A percentile compares a stretch with the other conserved stretches of the same genome.
Conservation (phyloP, 495 filamentous ascomycete species). For the Mytilinidion resinicola region DNA sequence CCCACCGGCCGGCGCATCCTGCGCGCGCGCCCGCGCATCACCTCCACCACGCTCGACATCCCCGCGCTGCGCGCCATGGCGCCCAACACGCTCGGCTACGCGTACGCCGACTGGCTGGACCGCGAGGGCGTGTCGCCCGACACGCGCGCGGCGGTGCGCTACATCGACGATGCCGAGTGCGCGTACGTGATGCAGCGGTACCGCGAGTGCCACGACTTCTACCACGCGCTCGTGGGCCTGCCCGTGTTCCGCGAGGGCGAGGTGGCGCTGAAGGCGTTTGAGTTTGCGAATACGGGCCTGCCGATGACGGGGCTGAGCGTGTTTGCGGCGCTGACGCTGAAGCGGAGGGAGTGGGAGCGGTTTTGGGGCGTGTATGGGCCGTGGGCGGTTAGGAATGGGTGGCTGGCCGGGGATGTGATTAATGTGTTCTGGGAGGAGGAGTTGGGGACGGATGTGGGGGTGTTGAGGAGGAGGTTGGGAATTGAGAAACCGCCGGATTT, state of each 20-base stretch:
- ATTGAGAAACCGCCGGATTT: conserved; percentile 89
- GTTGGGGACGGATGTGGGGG: conserved; percentile 75
- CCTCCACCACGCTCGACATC: conserved; percentile 66
- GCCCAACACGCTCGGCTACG: conserved; percentile 68
- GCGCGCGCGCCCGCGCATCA: conserved; percentile 81
- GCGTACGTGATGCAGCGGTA: conserved; percentile 99
- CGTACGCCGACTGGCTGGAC: conserved; percentile 84
- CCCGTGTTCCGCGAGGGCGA: conserved; percentile 92
- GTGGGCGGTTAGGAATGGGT: conserved; percentile 83
- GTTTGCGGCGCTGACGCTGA: conserved; percentile 63
- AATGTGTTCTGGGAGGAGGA: conserved; percentile 99
- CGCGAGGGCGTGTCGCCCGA: conserved; percentile 88
- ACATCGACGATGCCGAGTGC: conserved; percentile 90
- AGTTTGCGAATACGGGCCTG: conserved; percentile 87
- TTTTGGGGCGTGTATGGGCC: conserved; percentile 74
- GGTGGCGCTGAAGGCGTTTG: conserved; percentile 89
- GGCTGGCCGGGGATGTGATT: conserved; percentile 72
- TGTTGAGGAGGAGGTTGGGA: conserved; percentile 62
- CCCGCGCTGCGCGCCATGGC: conserved; percentile 64
- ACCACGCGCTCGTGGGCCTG: conserved; percentile 88
- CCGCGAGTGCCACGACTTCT: conserved; percentile 96
- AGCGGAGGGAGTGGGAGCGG: conserved; percentile 63
- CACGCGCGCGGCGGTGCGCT: conserved; percentile 71
- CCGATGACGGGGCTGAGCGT: conserved; percentile 91
- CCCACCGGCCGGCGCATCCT: conserved; percentile 88